These are phyloP conservation scores for Clitoria ternatea DNA, from an alignment of 306 rosid species.

Conservation along the genomic window DNA sequence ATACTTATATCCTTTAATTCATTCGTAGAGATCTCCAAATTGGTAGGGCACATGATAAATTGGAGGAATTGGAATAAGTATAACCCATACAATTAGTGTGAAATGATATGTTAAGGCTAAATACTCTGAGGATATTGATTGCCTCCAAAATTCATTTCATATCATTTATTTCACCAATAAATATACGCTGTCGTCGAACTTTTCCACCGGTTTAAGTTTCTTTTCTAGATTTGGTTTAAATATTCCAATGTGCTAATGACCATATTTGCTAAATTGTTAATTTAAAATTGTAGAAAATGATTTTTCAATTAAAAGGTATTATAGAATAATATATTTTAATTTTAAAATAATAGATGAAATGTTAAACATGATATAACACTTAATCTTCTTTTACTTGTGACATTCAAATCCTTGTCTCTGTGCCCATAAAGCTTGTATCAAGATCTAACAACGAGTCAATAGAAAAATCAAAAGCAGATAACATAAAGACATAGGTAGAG, in stretches of 20 bases:
- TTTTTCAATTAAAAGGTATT: too few species aligned
- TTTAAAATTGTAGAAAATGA: too few species aligned
- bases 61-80: neutral
- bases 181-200: constrained; percentile 20
- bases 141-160: constrained; percentile 42
- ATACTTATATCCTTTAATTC: neutral
- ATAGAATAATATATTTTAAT: too few species aligned
- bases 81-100: constrained; percentile 11
- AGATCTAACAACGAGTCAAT: constrained; percentile 31
- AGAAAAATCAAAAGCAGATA: constrained; percentile 23
- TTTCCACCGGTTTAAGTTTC: too few species aligned
- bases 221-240: too few species aligned
- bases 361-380: too few species aligned
- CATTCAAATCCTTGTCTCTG: neutral
- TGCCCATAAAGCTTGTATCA: constrained; percentile 34
- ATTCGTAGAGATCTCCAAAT: neutral
- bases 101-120: constrained; percentile 17
- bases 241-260: too few species aligned
- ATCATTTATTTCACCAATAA: constrained; percentile 29
- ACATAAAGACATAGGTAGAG: constrained; percentile 16
- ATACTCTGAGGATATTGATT: constrained; percentile 49
- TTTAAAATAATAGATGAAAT: too few species aligned
- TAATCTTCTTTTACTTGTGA: too few species aligned
- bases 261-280: too few species aligned
- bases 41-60: constrained; percentile 31